Base-by-base conservation (phyloP, 805 yeast species). In the Vanderwaltozyma tropicalis region DNA sequence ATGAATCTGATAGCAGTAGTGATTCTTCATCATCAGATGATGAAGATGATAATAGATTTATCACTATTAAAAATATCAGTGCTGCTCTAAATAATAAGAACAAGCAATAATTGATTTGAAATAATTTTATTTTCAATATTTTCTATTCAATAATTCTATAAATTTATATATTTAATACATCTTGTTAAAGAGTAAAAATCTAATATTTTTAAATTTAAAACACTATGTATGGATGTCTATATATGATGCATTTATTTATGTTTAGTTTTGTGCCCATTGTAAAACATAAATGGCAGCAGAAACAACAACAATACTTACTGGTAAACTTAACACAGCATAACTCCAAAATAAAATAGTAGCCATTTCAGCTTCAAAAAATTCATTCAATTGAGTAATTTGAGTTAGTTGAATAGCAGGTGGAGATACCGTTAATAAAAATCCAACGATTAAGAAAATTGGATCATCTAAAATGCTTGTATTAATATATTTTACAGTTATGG, bases 381-480 rank as follows among this genome's bases (percentile, higher is more conserved):
- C 79, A 55, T 82, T 82, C 49, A 82, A 64, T 52, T 80, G 88
- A 38, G 85, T 79, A 44, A 82, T 82, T 53, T 82, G 94, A 21
- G 87, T 78, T 40, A 82, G 64, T 58, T 82, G 94, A 47, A 82
- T 80, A 5, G 89, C 89, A 2, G 94, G 92, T 3, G 94, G 89
- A 1, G 86, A 73, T 3, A 80, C 74, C 1, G 88, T 80, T 44
- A 82, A 68, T 20, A 82, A 68, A 50, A 81, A 81, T 9, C 85
- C 76, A 32, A 83, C 87, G 42, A 82, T 74, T 50, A 82, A 63
- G 51, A 82, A 82, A 32, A 82, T 81, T 25, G 94, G 94, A 56
- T 82, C 94, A 54, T 79, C 85, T 56, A 81, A 63, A 27, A 82
- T 79, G 35, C 85, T 76, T 15, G 78, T 68, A 25, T 72, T 71